These are phyloP conservation scores for Bonia amplexicaulis DNA, from an alignment of 176 grass and related monocot species.

Conservation along the genomic window DNA sequence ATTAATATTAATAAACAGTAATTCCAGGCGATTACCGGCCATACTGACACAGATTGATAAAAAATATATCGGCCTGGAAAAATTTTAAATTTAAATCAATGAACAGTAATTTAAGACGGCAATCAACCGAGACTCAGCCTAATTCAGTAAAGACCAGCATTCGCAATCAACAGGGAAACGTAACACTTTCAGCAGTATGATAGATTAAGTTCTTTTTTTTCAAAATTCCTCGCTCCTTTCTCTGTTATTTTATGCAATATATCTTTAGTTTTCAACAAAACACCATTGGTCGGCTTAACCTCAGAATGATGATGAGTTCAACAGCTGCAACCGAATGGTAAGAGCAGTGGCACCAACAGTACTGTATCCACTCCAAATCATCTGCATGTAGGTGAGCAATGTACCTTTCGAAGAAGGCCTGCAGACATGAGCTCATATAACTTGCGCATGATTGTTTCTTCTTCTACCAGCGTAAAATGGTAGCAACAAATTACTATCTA, in stretches of 20 bases:
- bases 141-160: not conserved
- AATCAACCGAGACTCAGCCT: no score
- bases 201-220: not conserved
- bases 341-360: conserved; percentile 13
- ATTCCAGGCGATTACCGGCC: no score
- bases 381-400: not conserved
- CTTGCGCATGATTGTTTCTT: conserved; percentile 85
- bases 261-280: conserved; percentile 9
- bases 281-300: not conserved
- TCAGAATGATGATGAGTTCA: not conserved
- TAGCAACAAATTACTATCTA: conserved; percentile 13
- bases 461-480: conserved; percentile 62
- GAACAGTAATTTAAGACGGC: no score
- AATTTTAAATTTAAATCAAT: no score
- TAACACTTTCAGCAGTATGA: not conserved
- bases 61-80: no score
- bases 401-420: conserved; percentile 75
- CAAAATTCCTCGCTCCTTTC: not conserved
- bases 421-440: conserved; percentile 60
- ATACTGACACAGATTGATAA: no score
- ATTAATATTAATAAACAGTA: no score
- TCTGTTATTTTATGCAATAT: not conserved
- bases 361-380: not conserved
- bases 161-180: not conserved
- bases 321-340: no score